A percentile compares a stretch with the other conserved stretches of the same genome.
These are phyloP conservation scores for Sambucus nigra DNA, from an alignment of 129 eudicot genomes.

Conservation along the genomic window DNA sequence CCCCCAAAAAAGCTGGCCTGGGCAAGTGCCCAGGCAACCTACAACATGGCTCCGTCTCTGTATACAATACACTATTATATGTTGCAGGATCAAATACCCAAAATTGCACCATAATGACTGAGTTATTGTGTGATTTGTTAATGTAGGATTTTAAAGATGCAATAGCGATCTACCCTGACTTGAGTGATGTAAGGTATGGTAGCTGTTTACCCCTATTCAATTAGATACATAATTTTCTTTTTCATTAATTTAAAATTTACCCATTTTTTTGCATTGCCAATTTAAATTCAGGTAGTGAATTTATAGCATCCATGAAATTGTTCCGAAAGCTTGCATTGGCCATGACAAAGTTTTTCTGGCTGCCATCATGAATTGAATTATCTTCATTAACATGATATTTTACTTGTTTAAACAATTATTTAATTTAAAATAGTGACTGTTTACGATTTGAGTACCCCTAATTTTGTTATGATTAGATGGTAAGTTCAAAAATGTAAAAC, in stretches of 20 bases:
- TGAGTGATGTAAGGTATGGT: constrained; percentile 63
- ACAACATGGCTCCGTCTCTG: too few species aligned
- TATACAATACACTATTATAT: neutral
- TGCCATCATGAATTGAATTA: neutral
- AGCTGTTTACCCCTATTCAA: neutral
- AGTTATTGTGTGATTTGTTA: neutral
- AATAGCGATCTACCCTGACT: constrained; percentile 70
- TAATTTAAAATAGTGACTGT: neutral
- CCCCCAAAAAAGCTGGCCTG: too few species aligned
- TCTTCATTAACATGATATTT: neutral
- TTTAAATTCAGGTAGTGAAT: constrained; percentile 41
- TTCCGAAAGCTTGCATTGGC: neutral
- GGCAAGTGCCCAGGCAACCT: too few species aligned
- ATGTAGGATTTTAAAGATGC: constrained; percentile 74
- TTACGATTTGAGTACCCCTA: neutral
- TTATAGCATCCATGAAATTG: neutral
- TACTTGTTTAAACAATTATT: neutral
- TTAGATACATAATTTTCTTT: neutral
- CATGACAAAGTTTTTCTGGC: neutral
- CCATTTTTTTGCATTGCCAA: neutral
- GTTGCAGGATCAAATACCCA: neutral
- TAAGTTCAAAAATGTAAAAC: neutral
- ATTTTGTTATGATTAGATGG: neutral
- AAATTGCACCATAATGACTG: neutral
- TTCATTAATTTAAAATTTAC: neutral